These are phyloP conservation scores for Colletotrichum liriopes DNA, from an alignment of 2,329 filamentous ascomycete genomes.

Conservation along the genomic window DNA sequence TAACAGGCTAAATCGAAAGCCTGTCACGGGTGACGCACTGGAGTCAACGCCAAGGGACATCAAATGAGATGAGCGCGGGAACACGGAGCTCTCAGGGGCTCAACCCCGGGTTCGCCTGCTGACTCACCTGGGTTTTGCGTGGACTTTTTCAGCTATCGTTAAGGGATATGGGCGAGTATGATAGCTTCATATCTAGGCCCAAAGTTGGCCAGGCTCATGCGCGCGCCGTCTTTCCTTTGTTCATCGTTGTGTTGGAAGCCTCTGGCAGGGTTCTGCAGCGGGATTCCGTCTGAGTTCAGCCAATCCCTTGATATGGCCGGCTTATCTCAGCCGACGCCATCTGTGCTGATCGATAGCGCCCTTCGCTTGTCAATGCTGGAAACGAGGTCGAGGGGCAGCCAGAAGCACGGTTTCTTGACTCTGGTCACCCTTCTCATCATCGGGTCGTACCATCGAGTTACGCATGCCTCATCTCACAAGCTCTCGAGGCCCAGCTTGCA, in stretches of 20 bases:
- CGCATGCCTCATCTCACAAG: not conserved
- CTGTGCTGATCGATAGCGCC: constrained; percentile 13
- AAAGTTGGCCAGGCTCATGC: too few species aligned
- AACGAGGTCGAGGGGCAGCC: not conserved
- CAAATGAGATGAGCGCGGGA: not conserved
- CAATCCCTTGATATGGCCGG: constrained; percentile 4
- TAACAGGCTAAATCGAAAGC: constrained; percentile 31
- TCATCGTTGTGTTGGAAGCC: not conserved
- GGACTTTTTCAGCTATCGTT: not conserved
- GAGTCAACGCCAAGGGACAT: not conserved
- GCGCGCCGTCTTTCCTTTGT: not conserved
- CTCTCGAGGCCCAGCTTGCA: not conserved
- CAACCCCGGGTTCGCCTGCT: not conserved
- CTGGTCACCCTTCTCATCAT: too few species aligned
- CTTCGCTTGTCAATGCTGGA: constrained; percentile 13
- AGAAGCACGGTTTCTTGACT: not conserved
- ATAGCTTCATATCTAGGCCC: not conserved
- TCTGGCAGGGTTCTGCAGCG: not conserved
- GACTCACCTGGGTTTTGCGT: not conserved
- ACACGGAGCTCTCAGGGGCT: not conserved
- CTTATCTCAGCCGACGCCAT: not conserved
- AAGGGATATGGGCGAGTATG: too few species aligned
- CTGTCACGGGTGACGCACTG: constrained; percentile 14
- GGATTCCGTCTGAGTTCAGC: not conserved
- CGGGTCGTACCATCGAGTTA: not conserved